Conservation (phyloP, 306 rosid species). For the Vicia villosa region DNA sequence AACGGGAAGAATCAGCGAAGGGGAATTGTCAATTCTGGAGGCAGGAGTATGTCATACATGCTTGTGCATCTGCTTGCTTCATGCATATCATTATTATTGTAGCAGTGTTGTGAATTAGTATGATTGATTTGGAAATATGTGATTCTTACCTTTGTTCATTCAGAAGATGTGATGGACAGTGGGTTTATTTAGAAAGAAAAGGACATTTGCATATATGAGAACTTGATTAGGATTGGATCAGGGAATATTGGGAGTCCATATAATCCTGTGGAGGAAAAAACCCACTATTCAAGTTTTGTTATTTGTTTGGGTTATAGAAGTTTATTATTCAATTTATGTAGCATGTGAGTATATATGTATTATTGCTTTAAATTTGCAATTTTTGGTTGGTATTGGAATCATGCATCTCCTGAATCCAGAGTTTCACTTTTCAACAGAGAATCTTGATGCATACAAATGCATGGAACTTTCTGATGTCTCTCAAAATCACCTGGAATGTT, state of each 20-base stretch:
- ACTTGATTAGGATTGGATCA: conserved; percentile 42
- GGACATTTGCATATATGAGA: conserved; percentile 49
- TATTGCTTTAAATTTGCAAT: conserved; percentile 17
- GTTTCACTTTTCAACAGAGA: conserved; percentile 14
- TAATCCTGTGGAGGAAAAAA: conserved; percentile 35
- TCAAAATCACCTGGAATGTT: not conserved
- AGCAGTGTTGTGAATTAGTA: conserved; percentile 61
- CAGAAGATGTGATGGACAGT: conserved; percentile 42
- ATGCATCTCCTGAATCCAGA: conserved; percentile 3
- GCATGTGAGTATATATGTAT: conserved; percentile 29
- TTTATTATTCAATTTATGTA: conserved; percentile 23
- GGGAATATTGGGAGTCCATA: conserved; percentile 38
- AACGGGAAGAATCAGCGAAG: conserved; percentile 18
- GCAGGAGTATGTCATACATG: conserved; percentile 43
- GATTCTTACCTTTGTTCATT: conserved; percentile 48
- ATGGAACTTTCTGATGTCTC: not conserved
- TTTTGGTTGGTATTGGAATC: conserved; percentile 14
- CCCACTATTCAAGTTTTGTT: conserved; percentile 46
- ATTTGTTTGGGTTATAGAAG: conserved; percentile 41
- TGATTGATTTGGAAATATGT: conserved; percentile 50
- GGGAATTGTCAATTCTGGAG: conserved; percentile 36
- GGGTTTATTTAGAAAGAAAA: conserved; percentile 35
- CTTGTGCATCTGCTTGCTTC: conserved; percentile 44
- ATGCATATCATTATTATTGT: conserved; percentile 41
- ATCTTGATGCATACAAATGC: not conserved